phyloP scores from a whole-genome alignment of 2,329 filamentous ascomycete genomes.

The Aspergillus calidoustus region DNA sequence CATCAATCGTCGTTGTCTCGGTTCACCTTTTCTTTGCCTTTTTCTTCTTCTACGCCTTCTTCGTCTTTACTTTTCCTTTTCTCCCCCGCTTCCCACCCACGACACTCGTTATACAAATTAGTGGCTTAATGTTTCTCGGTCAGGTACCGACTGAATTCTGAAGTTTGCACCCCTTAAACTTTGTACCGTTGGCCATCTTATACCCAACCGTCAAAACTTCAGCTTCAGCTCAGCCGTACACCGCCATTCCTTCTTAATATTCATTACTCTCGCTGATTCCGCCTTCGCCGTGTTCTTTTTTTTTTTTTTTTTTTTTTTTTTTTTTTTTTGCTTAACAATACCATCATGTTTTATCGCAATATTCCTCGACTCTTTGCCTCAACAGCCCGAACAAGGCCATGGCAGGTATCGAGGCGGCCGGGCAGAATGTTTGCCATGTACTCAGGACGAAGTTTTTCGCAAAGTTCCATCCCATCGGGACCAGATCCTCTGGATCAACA shows the following conservation, averaged over 20 bases:
- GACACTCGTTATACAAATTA: conserved; percentile 16
- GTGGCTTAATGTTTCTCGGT: conserved; percentile 14
- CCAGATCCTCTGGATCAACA: conserved; percentile 37
- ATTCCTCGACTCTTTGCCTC: conserved; percentile 28
- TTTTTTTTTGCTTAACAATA: background rate
- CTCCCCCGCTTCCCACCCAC: conserved; percentile 18
- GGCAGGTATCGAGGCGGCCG: conserved; percentile 19
- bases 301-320: too few relatives aligned
- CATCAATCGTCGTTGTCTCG: conserved; percentile 9
- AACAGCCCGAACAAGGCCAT: conserved; percentile 25
- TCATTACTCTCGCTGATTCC: conserved; percentile 1
- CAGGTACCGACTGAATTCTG: conserved; percentile 8
- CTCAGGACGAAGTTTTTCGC: conserved; percentile 31
- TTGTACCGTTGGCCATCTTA: conserved; percentile 6
- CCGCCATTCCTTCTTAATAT: conserved; percentile 3
- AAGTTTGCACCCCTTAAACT: conserved; percentile 12
- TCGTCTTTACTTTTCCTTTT: conserved; percentile 12
- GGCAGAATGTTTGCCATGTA: conserved; percentile 19
- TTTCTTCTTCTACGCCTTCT: conserved; percentile 11
- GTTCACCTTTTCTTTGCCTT: conserved; percentile 2
- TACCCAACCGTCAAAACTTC: conserved; percentile 1
- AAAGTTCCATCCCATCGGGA: conserved; percentile 27
- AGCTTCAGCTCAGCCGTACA: conserved; percentile 2
- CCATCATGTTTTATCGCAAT: conserved; percentile 29
- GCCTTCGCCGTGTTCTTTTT: conserved; percentile 3